Evolutionary conservation across 441 rosid genomes (phyloP).

Genomic region (Erodium moschatum): DNA sequence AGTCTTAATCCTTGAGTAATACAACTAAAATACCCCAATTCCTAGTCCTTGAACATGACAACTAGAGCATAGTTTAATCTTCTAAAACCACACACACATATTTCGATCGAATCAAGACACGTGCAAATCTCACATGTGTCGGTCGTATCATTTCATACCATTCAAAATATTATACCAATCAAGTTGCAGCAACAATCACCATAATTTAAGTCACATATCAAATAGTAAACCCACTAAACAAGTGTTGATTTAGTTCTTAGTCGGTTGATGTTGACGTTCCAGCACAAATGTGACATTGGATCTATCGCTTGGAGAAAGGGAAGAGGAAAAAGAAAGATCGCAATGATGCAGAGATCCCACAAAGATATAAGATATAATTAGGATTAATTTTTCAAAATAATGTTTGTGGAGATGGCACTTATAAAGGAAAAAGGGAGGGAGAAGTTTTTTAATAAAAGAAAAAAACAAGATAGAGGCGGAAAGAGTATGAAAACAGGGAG

Average conservation of each 20-base stretch:
- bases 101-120: background rate
- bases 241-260: background rate
- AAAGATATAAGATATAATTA: background rate
- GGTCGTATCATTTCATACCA: too few species aligned
- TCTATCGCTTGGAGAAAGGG: background rate
- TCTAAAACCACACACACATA: background rate
- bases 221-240: background rate
- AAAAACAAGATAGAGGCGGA: background rate
- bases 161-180: background rate
- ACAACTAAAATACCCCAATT: too few species aligned
- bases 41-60: too few species aligned
- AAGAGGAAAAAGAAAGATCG: background rate
- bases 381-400: background rate
- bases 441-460: background rate
- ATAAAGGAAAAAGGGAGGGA: background rate
- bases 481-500: too few species aligned
- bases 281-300: background rate
- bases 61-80: background rate
- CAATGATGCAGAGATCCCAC: background rate
- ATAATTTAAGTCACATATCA: background rate
- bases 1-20: too few species aligned
- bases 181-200: background rate
- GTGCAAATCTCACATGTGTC: background rate
- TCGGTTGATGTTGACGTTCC: background rate
- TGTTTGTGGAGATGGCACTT: conserved; percentile 2